phyloP scores from a whole-genome alignment of 116 monocot genomes.

The Dioscorea cayenensis region DNA sequence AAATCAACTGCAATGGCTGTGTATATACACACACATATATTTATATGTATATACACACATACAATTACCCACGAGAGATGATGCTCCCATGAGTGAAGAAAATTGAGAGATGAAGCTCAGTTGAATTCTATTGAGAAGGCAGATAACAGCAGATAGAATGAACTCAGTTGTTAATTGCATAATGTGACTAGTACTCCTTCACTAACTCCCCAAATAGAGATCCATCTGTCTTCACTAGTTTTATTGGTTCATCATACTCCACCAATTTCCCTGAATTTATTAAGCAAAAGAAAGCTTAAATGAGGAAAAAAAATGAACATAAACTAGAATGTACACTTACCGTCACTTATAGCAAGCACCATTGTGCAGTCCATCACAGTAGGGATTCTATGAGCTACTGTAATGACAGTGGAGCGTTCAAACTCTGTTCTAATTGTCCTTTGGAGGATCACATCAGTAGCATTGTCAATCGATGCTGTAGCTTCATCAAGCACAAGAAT shows the following conservation, averaged over 20 bases:
- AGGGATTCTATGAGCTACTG: slow-evolving; percentile 74
- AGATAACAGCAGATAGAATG: no score
- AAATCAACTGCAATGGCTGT: no score
- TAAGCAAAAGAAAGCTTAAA: not conserved
- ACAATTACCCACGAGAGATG: no score
- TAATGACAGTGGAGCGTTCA: slow-evolving; percentile 47
- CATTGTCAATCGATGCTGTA: slow-evolving; percentile 75
- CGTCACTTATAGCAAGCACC: slow-evolving; percentile 65
- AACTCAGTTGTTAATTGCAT: slow-evolving; percentile 10
- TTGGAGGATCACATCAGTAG: slow-evolving; percentile 63
- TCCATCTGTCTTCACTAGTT: slow-evolving; percentile 56
- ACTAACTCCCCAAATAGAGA: slow-evolving; percentile 68
- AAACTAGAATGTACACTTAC: slow-evolving; percentile 14
- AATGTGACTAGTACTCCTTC: slow-evolving; percentile 70
- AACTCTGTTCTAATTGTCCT: slow-evolving; percentile 67
- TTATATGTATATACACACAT: no score
- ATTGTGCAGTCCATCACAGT: slow-evolving; percentile 74
- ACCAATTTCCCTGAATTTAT: slow-evolving; percentile 45
- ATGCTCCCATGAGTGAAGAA: no score
- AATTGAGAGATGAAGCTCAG: no score
- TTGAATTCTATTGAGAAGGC: no score
- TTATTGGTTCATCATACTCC: slow-evolving; percentile 66
- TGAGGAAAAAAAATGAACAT: no score
- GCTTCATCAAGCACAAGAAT: slow-evolving; percentile 74
- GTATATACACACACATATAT: no score